phyloP scores from a whole-genome alignment of 2,329 filamentous ascomycete genomes.

The Metarhizium album region DNA sequence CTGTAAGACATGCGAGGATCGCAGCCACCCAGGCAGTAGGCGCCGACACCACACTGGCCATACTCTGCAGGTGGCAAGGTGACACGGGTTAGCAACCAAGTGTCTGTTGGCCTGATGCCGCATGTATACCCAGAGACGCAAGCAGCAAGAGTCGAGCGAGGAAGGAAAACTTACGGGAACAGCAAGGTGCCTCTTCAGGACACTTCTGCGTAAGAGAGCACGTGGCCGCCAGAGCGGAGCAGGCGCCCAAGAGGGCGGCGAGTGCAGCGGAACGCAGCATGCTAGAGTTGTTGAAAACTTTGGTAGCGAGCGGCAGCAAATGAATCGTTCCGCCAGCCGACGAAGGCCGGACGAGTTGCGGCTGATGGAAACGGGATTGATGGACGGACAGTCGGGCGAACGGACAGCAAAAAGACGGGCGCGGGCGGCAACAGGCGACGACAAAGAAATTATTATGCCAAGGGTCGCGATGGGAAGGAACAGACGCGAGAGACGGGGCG shows the following conservation, averaged over 20 bases:
- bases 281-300: constrained; percentile 4
- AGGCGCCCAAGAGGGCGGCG: constrained; percentile 21
- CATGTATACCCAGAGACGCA: neutral
- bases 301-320: neutral
- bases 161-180: constrained; percentile 54
- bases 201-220: constrained; percentile 50
- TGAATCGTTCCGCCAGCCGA: neutral
- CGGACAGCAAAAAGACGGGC: neutral
- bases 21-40: constrained; percentile 92
- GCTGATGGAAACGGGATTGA: neutral
- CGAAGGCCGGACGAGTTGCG: neutral
- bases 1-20: constrained; percentile 76
- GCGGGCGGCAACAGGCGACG: neutral
- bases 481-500: neutral
- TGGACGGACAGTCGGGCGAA: neutral
- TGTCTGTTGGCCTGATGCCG: neutral
- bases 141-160: neutral
- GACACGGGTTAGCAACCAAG: constrained; percentile 9
- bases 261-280: constrained; percentile 23
- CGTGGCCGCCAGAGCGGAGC: constrained; percentile 19
- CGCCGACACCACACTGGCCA: constrained; percentile 83
- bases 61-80: constrained; percentile 51
- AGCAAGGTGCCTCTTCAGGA: constrained; percentile 63
- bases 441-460: neutral
- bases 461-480: neutral